Percentiles rank a stretch among this genome's conserved stretches.
These are phyloP conservation scores for Thalassia testudinum DNA, from an alignment of 116 monocot species.

Conservation along the genomic window DNA sequence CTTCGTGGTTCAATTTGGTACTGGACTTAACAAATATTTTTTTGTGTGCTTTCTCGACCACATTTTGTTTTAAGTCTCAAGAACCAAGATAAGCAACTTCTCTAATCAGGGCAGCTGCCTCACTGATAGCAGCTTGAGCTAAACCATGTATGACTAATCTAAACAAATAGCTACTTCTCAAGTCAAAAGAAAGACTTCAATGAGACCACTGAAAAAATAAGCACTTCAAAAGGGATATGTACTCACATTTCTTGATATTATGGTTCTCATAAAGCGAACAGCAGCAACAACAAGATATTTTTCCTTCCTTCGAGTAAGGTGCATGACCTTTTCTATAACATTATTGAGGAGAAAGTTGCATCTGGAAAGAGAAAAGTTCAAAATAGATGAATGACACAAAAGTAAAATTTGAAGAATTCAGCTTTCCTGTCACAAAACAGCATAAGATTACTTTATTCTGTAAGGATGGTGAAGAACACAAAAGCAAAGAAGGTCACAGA, in stretches of 20 bases:
- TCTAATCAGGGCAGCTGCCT: no score
- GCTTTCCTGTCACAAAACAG: background rate
- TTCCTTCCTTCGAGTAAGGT: constrained; percentile 17
- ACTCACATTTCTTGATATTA: constrained; percentile 28
- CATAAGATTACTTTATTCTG: constrained; percentile 54
- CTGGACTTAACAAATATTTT: no score
- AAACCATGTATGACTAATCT: no score
- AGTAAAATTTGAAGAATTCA: background rate
- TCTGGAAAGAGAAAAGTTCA: constrained; percentile 10
- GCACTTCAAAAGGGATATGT: background rate
- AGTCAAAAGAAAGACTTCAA: no score
- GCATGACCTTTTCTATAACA: constrained; percentile 25
- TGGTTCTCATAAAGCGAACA: constrained; percentile 23
- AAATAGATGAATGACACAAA: background rate
- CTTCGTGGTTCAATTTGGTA: no score
- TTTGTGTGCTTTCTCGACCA: no score
- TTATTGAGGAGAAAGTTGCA: constrained; percentile 23
- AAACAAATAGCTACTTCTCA: no score
- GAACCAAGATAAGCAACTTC: no score
- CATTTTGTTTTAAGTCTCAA: no score
- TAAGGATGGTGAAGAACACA: constrained; percentile 88
- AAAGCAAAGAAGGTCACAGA: constrained; percentile 88
- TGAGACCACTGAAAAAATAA: no score
- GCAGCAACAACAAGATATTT: constrained; percentile 27
- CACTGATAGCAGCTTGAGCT: no score